Conservation (phyloP, 202 grass and related monocot species). For the Setaria viridis region DNA sequence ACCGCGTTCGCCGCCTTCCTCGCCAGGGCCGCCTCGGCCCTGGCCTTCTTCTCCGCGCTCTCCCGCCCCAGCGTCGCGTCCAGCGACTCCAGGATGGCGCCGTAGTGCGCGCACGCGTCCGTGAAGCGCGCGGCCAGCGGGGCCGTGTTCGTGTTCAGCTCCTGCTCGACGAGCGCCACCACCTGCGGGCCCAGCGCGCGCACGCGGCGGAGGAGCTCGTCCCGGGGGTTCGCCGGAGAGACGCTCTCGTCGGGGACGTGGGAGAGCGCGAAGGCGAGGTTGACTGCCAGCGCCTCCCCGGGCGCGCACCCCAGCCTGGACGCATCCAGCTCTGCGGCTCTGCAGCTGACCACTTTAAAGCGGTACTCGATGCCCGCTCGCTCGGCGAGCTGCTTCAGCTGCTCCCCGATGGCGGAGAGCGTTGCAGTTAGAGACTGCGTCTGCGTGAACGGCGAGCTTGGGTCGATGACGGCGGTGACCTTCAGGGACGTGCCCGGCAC, state of each 20-base stretch:
- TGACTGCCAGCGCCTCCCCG: slow-evolving; percentile 77
- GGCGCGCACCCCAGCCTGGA: slow-evolving; percentile 60
- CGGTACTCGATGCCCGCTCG: slow-evolving; percentile 53
- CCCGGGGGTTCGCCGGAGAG: slow-evolving; percentile 80
- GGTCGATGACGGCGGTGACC: slow-evolving; percentile 72
- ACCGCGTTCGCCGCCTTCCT: slow-evolving; percentile 74
- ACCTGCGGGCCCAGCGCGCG: slow-evolving; percentile 66
- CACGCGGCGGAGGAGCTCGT: slow-evolving; percentile 86
- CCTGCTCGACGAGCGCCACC: slow-evolving; percentile 82
- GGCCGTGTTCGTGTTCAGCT: slow-evolving; percentile 87
- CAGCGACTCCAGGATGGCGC: slow-evolving; percentile 77
- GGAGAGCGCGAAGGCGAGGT: slow-evolving; percentile 84
- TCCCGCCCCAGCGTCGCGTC: slow-evolving; percentile 53
- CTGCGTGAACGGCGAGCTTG: slow-evolving; percentile 60
- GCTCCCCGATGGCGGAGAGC: slow-evolving; percentile 48
- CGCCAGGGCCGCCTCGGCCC: slow-evolving; percentile 60
- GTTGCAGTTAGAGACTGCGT: background rate
- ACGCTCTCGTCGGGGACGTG: slow-evolving; percentile 89
- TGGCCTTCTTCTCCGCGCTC: slow-evolving; percentile 42
- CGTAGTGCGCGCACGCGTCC: slow-evolving; percentile 73
- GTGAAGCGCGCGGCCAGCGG: slow-evolving; percentile 71
- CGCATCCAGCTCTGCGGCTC: slow-evolving; percentile 60
- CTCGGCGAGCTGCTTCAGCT: slow-evolving; percentile 65
- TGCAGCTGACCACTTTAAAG: slow-evolving; percentile 61
- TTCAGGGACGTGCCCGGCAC: slow-evolving; percentile 38